phyloP scores from a whole-genome alignment of 2,329 filamentous ascomycete species.

The Penicillium sp. region DNA sequence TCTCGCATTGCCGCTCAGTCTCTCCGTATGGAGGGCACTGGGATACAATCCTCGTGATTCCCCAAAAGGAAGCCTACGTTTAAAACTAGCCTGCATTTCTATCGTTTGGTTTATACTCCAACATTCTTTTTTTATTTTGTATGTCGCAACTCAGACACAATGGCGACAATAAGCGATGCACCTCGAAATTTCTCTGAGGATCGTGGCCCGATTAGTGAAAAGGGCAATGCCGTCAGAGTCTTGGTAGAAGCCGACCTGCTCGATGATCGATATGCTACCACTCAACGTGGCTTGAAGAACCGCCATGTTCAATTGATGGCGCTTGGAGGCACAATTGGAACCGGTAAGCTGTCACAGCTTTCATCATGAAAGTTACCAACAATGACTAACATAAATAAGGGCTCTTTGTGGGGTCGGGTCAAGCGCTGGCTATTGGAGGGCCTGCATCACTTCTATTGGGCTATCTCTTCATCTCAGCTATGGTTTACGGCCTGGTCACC shows the following conservation, averaged over 20 bases:
- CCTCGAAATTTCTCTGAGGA: background rate
- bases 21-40: background rate
- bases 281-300: slow-evolving; percentile 44
- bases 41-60: background rate
- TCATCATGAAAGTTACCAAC: background rate
- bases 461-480: slow-evolving; percentile 50
- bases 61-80: background rate
- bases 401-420: slow-evolving; percentile 55
- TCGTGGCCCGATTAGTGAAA: slow-evolving; percentile 9
- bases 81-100: background rate
- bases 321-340: slow-evolving; percentile 58
- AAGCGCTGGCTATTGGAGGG: slow-evolving; percentile 53
- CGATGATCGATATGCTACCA: slow-evolving; percentile 42
- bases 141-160: background rate
- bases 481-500: slow-evolving; percentile 51
- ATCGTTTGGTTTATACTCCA: background rate
- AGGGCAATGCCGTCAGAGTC: slow-evolving; percentile 11
- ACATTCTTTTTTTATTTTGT: background rate
- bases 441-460: slow-evolving; percentile 54
- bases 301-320: slow-evolving; percentile 50
- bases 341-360: slow-evolving; percentile 29
- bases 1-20: background rate
- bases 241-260: slow-evolving; percentile 42
- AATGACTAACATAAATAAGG: slow-evolving; percentile 21
- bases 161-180: background rate